Conservation (phyloP, 164 flowering plant species). For the Protea cynaroides region DNA sequence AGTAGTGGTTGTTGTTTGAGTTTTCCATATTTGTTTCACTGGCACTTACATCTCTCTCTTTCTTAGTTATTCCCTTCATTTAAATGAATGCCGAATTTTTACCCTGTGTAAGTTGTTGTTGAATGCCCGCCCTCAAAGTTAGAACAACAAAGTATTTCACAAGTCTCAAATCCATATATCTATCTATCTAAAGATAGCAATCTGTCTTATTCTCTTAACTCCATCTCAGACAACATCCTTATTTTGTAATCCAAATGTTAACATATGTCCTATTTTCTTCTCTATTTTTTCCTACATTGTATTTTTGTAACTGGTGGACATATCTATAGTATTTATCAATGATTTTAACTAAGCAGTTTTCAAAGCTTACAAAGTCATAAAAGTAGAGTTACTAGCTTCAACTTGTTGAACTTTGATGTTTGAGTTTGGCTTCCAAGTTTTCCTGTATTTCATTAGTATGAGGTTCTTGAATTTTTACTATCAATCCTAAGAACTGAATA, state of each 20-base stretch:
- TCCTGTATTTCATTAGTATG: not conserved
- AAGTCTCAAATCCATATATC: too few species aligned
- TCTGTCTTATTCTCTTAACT: too few species aligned
- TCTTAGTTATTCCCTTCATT: not conserved
- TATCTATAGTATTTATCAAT: not conserved
- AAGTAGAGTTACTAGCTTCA: not conserved
- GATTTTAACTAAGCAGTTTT: not conserved
- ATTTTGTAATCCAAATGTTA: too few species aligned
- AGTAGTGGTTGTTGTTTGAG: too few species aligned
- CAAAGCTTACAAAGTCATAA: not conserved
- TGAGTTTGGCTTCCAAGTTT: not conserved
- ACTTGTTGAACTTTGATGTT: not conserved
- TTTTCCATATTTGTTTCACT: not conserved
- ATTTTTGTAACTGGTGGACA: not conserved
- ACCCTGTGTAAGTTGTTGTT: too few species aligned
- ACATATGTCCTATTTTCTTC: too few species aligned
- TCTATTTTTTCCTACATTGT: too few species aligned
- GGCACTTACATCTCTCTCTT: not conserved
- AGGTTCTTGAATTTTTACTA: not conserved
- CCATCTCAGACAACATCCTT: too few species aligned
- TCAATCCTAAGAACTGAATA: not conserved
- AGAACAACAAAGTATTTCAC: too few species aligned
- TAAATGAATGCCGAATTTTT: not conserved
- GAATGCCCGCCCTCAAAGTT: too few species aligned
- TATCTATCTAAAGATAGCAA: too few species aligned